These are phyloP conservation scores for Cladosporium sp. DNA, from an alignment of 2,329 filamentous ascomycete genomes.

Conservation along the genomic window DNA sequence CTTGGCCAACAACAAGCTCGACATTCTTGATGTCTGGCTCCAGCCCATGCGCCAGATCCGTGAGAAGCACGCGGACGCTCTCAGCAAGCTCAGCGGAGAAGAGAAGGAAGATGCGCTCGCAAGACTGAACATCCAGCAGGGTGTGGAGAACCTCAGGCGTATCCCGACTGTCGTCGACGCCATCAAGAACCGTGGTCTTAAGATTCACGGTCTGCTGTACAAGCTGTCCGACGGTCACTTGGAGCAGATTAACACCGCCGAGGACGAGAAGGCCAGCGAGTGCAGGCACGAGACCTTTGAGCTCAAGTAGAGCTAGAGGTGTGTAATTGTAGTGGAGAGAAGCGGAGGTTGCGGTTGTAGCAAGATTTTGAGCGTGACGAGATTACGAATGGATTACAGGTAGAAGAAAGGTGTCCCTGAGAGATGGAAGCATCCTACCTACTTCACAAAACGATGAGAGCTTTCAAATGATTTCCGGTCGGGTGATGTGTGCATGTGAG, in stretches of 20 bases:
- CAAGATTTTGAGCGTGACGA: constrained; percentile 8
- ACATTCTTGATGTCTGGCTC: constrained; percentile 62
- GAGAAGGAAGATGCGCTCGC: constrained; percentile 63
- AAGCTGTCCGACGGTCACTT: constrained; percentile 61
- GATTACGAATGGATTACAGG: constrained; percentile 1
- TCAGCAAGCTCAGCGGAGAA: constrained; percentile 48
- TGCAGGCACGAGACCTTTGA: constrained; percentile 29
- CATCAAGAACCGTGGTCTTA: constrained; percentile 66
- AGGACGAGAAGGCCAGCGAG: constrained; percentile 32
- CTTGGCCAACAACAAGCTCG: constrained; percentile 58
- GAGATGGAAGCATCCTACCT: neutral
- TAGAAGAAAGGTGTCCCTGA: neutral
- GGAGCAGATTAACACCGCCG: constrained; percentile 49
- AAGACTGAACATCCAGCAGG: constrained; percentile 73
- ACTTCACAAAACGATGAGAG: neutral
- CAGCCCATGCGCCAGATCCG: constrained; percentile 57
- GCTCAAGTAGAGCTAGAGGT: constrained; percentile 20
- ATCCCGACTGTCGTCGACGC: constrained; percentile 71
- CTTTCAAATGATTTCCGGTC: neutral
- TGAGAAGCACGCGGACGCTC: constrained; percentile 52
- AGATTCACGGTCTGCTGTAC: constrained; percentile 77
- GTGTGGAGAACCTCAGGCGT: constrained; percentile 66
- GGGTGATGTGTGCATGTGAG: neutral
- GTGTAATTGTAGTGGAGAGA: neutral
- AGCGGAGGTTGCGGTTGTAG: neutral